These are phyloP conservation scores for Didymellaceae sp. DNA, from an alignment of 2,329 filamentous ascomycete genomes.

Conservation along the genomic window DNA sequence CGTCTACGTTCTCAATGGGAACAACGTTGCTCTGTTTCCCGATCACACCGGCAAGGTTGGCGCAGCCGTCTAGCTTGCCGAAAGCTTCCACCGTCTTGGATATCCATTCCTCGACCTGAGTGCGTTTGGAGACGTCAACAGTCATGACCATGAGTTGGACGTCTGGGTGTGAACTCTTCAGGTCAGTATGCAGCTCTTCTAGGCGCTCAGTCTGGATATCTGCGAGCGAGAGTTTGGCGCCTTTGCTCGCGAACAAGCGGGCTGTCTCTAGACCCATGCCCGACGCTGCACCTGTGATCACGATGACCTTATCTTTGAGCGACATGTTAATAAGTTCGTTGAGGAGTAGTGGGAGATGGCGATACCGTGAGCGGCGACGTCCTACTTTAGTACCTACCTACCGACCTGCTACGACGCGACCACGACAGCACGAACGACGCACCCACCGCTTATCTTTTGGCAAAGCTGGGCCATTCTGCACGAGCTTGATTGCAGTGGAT, in stretches of 20 bases:
- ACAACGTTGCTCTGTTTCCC: constrained; percentile 34
- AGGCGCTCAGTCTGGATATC: constrained; percentile 39
- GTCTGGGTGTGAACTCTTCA: constrained; percentile 18
- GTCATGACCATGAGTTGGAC: constrained; percentile 45
- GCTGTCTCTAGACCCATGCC: constrained; percentile 42
- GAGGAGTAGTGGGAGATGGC: neutral
- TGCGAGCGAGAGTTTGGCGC: constrained; percentile 41
- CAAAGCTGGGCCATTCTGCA: neutral
- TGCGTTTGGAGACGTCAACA: constrained; percentile 58
- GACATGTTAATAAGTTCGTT: constrained; percentile 27
- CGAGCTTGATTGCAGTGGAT: neutral
- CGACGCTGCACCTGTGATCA: constrained; percentile 41
- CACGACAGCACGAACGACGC: neutral
- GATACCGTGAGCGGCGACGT: neutral
- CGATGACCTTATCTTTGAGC: constrained; percentile 40
- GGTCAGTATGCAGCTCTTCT: constrained; percentile 28
- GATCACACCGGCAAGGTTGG: constrained; percentile 56
- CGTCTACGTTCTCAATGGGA: constrained; percentile 38
- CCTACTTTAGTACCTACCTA: neutral
- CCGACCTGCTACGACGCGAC: neutral
- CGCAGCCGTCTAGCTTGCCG: constrained; percentile 51
- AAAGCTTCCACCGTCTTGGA: constrained; percentile 54
- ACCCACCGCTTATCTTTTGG: neutral
- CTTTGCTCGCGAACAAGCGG: constrained; percentile 33
- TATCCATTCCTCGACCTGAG: constrained; percentile 61